Evolutionary conservation across 1,284 basidiomycete species (phyloP).

Genomic region (Inonotus hispidus): DNA sequence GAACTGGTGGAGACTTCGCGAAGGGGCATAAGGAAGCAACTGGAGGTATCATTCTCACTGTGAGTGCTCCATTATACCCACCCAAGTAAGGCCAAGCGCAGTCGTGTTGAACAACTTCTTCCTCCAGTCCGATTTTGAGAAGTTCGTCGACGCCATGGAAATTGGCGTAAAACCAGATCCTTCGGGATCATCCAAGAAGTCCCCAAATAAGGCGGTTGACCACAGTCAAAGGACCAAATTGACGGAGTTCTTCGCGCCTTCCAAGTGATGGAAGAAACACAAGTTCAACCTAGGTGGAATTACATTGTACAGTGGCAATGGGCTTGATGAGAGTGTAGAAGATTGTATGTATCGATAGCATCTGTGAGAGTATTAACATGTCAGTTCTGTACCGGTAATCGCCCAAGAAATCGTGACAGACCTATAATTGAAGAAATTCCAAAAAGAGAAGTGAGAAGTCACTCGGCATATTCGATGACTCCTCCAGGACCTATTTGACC

Average conservation of each 20-base stretch:
- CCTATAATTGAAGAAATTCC: neutral
- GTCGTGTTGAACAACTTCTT: neutral
- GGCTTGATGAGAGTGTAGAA: neutral
- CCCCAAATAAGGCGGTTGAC: constrained; percentile 4
- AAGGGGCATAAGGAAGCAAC: constrained; percentile 31
- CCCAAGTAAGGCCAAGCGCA: too few species aligned
- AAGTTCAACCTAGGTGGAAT: neutral
- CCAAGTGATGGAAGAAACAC: neutral
- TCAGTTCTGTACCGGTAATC: neutral
- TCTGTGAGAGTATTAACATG: neutral
- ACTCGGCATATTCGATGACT: constrained; percentile 33
- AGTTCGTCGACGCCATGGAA: constrained; percentile 14
- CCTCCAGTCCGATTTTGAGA: constrained; percentile 15
- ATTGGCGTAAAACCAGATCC: constrained; percentile 15
- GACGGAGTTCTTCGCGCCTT: constrained; percentile 7
- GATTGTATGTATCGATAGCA: neutral
- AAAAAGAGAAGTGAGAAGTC: neutral
- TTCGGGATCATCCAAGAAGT: neutral
- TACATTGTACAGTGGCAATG: neutral
- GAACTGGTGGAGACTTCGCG: constrained; percentile 30
- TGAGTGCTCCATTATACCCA: neutral
- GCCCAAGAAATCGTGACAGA: neutral
- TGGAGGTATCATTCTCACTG: constrained; percentile 27
- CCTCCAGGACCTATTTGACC: constrained; percentile 47
- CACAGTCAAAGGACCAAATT: constrained; percentile 15